Base-by-base conservation (phyloP, 805 yeast genomes). In the Zygosaccharomyces pseudorouxii region DNA sequence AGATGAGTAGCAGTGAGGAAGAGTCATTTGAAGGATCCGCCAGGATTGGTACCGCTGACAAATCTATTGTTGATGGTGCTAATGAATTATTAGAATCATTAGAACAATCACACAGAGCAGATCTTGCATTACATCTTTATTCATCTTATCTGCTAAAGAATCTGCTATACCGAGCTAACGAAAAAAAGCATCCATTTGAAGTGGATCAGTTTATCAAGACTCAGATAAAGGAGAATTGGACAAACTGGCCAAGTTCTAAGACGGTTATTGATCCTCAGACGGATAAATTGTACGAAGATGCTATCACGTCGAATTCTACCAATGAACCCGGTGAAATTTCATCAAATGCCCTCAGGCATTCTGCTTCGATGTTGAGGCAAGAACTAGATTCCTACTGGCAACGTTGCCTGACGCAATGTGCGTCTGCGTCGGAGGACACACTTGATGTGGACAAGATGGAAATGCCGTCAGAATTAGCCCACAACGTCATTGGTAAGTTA, bases 51-150 rank as follows among this genome's bases (percentile, higher is more conserved):
- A 16, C 31, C 12, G 35, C 45, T 1, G 57, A 56, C 20, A 54
- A 43, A 35, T 42, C 49, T 19, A 18, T 53, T 5, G 50, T 59
- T 10, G 49, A 48, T 14, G 46, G 52, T 35, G 66, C 67, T 2
- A 57, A 62, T 36, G 68, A 65, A 60, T 38, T 71, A 20, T 39
- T 75, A 9, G 52, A 64, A n/a, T 54, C 63, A 5, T 55, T 81
- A 20, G 87, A 84, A 54, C 69, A 69, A 11, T 73, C 73, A 1
- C 78, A 74, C 50, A 64, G 81, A 28, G 64, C 64, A 10, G 89
- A 86, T 63, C 65, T 86, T 27, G 75, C 84, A 0, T 58, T 79
- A 2, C 95, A 86, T 64, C 64, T 87, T 3, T 86, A 84, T 60
- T 76, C 85, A 20, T 60, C 81, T 0, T 70, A 71, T 49, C 67